Conservation (phyloP, 208 protist species). For the Acanthamoeba royreba region DNA sequence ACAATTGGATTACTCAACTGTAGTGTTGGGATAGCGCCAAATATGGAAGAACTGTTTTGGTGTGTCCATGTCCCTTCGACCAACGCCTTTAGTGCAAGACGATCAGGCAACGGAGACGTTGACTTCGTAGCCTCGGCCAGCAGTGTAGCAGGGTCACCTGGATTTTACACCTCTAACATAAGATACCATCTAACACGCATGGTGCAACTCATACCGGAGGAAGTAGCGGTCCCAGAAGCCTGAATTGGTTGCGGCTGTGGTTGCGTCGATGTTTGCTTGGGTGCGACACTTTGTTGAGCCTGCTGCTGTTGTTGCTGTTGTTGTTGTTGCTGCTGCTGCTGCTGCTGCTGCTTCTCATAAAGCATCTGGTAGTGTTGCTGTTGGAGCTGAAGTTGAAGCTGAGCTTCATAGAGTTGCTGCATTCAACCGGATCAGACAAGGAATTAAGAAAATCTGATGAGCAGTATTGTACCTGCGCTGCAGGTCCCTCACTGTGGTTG, state of each 20-base stretch:
- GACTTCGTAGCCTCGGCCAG: neutral
- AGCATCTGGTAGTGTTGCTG: neutral
- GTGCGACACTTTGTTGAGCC: too few relatives aligned
- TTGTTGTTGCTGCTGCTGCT: neutral
- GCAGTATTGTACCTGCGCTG: too few relatives aligned
- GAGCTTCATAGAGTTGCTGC: neutral
- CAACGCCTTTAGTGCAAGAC: neutral
- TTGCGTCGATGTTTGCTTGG: too few relatives aligned
- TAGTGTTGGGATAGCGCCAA: neutral
- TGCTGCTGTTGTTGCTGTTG: neutral
- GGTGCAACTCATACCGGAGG: too few relatives aligned
- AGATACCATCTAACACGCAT: too few relatives aligned
- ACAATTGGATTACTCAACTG: neutral
- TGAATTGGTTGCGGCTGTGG: neutral
- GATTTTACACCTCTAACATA: too few relatives aligned
- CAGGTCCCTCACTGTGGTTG: too few relatives aligned
- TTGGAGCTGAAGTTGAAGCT: neutral
- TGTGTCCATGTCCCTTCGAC: neutral
- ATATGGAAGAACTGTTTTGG: neutral
- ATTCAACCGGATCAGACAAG: neutral
- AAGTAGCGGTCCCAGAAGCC: too few relatives aligned
- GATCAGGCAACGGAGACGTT: neutral
- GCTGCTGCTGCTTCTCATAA: neutral
- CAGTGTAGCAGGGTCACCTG: neutral
- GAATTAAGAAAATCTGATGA: too few relatives aligned